Percentiles rank a stretch among this genome's conserved stretches.
phyloP scores from a whole-genome alignment of 2,329 filamentous ascomycete genomes.

The Botryotinia globosa region DNA sequence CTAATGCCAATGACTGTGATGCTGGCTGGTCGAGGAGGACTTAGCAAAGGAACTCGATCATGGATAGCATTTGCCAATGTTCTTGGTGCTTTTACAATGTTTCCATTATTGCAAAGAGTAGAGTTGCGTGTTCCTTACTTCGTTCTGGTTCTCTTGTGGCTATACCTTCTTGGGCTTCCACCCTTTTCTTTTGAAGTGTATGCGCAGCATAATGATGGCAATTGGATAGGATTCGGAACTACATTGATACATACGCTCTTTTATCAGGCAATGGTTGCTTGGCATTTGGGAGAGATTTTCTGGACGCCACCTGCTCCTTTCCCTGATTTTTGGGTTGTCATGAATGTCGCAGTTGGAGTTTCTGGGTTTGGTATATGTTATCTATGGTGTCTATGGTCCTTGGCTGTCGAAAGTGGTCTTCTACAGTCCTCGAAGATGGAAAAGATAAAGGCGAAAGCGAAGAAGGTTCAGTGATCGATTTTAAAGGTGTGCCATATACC shows the following conservation, averaged over 20 bases:
- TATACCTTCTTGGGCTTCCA: conserved; percentile 83
- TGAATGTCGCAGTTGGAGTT: conserved; percentile 83
- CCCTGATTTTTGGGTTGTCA: conserved; percentile 92
- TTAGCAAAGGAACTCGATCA: conserved; percentile 71
- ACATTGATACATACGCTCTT: conserved; percentile 69
- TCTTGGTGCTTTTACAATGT: conserved; percentile 89
- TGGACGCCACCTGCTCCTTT: conserved; percentile 68
- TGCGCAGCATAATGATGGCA: conserved; percentile 49
- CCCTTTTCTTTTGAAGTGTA: conserved; percentile 72
- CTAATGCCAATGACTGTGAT: conserved; percentile 91
- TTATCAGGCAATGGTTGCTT: conserved; percentile 73
- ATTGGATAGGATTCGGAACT: conserved; percentile 56
- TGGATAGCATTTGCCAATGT: conserved; percentile 98
- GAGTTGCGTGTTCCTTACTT: conserved; percentile 81
- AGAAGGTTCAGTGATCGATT: conserved; percentile 31
- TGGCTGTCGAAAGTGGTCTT: conserved; percentile 53
- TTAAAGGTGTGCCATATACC: conserved; percentile 34
- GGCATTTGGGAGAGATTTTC: conserved; percentile 75
- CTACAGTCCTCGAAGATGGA: conserved; percentile 25
- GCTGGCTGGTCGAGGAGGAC: conserved; percentile 72
- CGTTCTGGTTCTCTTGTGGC: conserved; percentile 83
- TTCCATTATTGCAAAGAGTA: conserved; percentile 82
- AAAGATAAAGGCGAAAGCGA: conserved; percentile 29
- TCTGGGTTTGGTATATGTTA: conserved; percentile 85
- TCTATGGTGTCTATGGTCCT: conserved; percentile 79